Percentiles rank a stretch among this genome's conserved stretches.
Evolutionary conservation across 2,329 filamentous ascomycete species (phyloP).

Genomic region (Diaporthe sp.): DNA sequence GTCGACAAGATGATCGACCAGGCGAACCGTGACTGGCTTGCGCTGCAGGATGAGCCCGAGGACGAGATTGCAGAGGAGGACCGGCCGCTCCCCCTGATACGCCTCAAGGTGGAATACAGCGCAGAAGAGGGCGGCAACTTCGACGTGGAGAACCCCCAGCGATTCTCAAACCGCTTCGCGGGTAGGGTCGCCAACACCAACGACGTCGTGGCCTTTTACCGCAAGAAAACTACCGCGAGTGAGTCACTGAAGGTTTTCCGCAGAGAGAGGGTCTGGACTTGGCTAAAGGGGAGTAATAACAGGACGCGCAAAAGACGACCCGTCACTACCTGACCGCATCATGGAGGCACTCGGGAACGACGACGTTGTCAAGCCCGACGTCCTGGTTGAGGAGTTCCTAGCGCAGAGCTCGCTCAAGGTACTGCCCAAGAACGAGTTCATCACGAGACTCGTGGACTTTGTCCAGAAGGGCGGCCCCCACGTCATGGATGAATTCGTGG

Average conservation of each 20-base stretch:
- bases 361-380: constrained; percentile 88
- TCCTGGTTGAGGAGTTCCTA: constrained; percentile 89
- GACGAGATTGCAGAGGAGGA: constrained; percentile 68
- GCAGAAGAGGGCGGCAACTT: constrained; percentile 88
- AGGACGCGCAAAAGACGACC: constrained; percentile 61
- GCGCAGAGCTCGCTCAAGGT: constrained; percentile 91
- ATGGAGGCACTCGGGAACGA: constrained; percentile 73
- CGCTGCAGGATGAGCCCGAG: constrained; percentile 77
- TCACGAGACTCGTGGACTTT: constrained; percentile 92
- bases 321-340: constrained; percentile 74
- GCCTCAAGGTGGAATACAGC: constrained; percentile 91
- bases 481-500: constrained; percentile 86
- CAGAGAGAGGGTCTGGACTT: constrained; percentile 35
- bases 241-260: constrained; percentile 47
- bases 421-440: constrained; percentile 91
- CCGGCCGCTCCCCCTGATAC: constrained; percentile 84
- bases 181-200: constrained; percentile 94
- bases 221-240: constrained; percentile 80
- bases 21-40: constrained; percentile 84
- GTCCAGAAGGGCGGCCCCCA: constrained; percentile 96
- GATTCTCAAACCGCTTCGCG: constrained; percentile 93
- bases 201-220: constrained; percentile 93
- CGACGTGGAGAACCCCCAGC: constrained; percentile 94
- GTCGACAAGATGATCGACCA: constrained; percentile 91
- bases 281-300: constrained; percentile 42